These are phyloP conservation scores for Thelonectria blattea DNA, from an alignment of 2,329 filamentous ascomycete genomes.

Conservation along the genomic window DNA sequence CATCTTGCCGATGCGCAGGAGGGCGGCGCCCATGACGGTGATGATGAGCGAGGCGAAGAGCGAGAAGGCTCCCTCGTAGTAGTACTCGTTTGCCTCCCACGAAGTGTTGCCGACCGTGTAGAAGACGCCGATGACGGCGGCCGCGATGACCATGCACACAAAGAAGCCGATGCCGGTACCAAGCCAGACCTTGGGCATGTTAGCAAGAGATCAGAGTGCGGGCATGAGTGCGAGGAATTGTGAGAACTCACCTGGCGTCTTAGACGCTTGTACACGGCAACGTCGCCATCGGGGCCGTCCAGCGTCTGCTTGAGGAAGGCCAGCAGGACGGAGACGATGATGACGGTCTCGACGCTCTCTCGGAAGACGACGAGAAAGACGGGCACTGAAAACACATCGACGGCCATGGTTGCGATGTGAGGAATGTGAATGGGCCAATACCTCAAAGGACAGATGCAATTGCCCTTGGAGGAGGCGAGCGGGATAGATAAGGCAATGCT, in stretches of 20 bases:
- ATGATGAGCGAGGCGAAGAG: slow-evolving; percentile 81
- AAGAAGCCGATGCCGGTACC: slow-evolving; percentile 68
- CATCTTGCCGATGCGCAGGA: slow-evolving; percentile 82
- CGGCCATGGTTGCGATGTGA: slow-evolving; percentile 54
- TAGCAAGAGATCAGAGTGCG: not conserved
- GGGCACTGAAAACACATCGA: slow-evolving; percentile 76
- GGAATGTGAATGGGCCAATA: not conserved
- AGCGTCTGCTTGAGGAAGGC: slow-evolving; percentile 86
- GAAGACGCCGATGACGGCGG: slow-evolving; percentile 73
- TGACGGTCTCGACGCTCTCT: slow-evolving; percentile 81
- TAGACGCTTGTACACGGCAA: slow-evolving; percentile 68
- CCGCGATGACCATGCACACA: slow-evolving; percentile 70
- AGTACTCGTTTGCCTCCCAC: slow-evolving; percentile 72
- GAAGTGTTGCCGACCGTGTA: slow-evolving; percentile 69
- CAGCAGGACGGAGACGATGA: slow-evolving; percentile 86
- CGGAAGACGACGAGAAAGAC: slow-evolving; percentile 92
- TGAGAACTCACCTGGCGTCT: slow-evolving; percentile 61
- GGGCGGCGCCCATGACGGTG: slow-evolving; percentile 77
- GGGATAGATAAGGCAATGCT: not conserved
- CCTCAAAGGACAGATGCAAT: not conserved
- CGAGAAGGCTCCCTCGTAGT: slow-evolving; percentile 82
- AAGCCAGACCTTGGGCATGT: slow-evolving; percentile 58
- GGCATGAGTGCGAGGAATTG: not conserved
- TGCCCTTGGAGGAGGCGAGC: not conserved
- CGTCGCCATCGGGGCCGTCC: slow-evolving; percentile 66